phyloP scores from a whole-genome alignment of 2,329 filamentous ascomycete genomes.

The Stagonosporopsis cucurbitacearum region DNA sequence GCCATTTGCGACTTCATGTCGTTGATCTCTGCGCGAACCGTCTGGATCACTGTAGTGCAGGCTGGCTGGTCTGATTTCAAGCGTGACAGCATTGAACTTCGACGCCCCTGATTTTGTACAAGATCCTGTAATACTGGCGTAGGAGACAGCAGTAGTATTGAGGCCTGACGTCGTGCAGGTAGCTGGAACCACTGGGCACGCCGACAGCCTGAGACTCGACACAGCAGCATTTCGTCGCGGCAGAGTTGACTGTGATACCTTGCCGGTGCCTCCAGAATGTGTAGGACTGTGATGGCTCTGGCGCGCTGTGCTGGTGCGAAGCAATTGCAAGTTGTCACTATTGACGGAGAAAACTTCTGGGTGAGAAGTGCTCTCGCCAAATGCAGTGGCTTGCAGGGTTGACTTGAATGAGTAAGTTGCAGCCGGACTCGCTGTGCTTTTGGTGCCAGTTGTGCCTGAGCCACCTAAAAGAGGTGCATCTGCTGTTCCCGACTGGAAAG shows the following conservation, averaged over 20 bases:
- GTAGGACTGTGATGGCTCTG: slow-evolving; percentile 15
- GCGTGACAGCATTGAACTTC: slow-evolving; percentile 16
- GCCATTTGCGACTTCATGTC: slow-evolving; percentile 34
- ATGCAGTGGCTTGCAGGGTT: slow-evolving; percentile 24
- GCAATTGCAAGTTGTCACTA: not conserved
- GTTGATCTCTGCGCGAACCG: slow-evolving; percentile 18
- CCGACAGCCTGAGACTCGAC: slow-evolving; percentile 16
- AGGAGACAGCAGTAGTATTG: slow-evolving; percentile 28
- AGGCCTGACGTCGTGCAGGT: slow-evolving; percentile 17
- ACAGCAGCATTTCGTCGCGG: slow-evolving; percentile 41
- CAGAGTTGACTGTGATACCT: slow-evolving; percentile 26
- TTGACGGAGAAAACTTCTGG: not conserved
- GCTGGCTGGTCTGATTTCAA: slow-evolving; percentile 14
- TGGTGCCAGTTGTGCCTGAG: not conserved
- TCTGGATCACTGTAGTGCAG: slow-evolving; percentile 42
- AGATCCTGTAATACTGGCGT: slow-evolving; percentile 9
- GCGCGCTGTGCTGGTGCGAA: slow-evolving; percentile 8
- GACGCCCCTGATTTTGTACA: slow-evolving; percentile 8
- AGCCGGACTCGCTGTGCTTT: not conserved
- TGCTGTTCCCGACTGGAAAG: slow-evolving; percentile 10
- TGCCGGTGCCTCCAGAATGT: slow-evolving; percentile 36
- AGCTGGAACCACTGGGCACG: slow-evolving; percentile 1
- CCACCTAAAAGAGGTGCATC: not conserved
- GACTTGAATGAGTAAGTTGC: not conserved
- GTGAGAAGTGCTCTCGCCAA: slow-evolving; percentile 32